Evolutionary conservation across 2,329 filamentous ascomycete genomes (phyloP).

Genomic region (Pseudophaeomoniella oleicola): DNA sequence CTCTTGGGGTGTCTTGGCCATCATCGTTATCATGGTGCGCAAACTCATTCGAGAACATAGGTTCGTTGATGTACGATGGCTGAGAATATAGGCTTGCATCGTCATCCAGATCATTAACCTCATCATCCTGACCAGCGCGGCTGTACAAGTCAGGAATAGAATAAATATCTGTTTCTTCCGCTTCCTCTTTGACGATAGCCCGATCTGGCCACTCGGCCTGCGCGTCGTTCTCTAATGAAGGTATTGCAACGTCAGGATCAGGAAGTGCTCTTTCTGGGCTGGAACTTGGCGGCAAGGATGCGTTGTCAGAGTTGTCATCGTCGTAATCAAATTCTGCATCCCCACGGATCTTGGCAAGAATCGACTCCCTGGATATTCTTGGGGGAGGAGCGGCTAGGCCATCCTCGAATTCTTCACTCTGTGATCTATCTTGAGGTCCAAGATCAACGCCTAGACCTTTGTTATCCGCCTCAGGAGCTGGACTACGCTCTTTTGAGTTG

Average conservation of each 20-base stretch:
- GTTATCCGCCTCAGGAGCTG: slow-evolving; percentile 19
- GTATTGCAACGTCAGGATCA: slow-evolving; percentile 82
- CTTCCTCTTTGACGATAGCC: slow-evolving; percentile 44
- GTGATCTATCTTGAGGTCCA: slow-evolving; percentile 33
- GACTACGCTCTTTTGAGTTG: slow-evolving; percentile 21
- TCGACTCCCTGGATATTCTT: slow-evolving; percentile 85
- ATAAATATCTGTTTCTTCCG: slow-evolving; percentile 49
- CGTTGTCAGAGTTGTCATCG: slow-evolving; percentile 51
- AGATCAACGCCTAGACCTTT: slow-evolving; percentile 17
- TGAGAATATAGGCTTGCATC: slow-evolving; percentile 37
- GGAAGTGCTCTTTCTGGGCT: slow-evolving; percentile 43
- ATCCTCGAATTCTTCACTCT: slow-evolving; percentile 38
- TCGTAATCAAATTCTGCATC: slow-evolving; percentile 37
- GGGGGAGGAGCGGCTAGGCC: slow-evolving; percentile 45
- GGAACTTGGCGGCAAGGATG: slow-evolving; percentile 44
- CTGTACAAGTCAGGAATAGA: slow-evolving; percentile 53
- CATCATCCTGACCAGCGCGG: slow-evolving; percentile 19
- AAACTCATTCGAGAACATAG: slow-evolving; percentile 18
- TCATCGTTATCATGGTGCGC: slow-evolving; percentile 20
- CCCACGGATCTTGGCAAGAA: slow-evolving; percentile 59
- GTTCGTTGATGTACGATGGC: slow-evolving; percentile 18
- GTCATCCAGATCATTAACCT: slow-evolving; percentile 28
- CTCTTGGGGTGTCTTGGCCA: slow-evolving; percentile 31
- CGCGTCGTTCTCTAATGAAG: slow-evolving; percentile 51
- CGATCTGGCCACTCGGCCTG: not conserved